These are phyloP conservation scores for Trichoderma gamsii DNA, from an alignment of 495 filamentous ascomycete genomes.

Conservation along the genomic window DNA sequence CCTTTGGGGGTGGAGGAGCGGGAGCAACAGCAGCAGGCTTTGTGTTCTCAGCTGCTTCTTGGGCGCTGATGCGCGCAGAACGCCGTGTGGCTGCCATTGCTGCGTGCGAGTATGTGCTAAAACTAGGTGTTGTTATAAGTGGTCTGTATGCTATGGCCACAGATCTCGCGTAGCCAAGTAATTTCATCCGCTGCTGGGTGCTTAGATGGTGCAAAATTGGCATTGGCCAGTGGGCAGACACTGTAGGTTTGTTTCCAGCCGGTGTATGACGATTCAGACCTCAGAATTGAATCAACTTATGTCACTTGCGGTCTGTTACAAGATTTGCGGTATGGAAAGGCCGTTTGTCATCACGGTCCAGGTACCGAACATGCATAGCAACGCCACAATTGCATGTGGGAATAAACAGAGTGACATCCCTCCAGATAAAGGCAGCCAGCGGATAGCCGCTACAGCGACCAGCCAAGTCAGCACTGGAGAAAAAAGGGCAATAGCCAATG, in stretches of 20 bases:
- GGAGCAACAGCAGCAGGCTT: constrained; percentile 12
- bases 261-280: neutral
- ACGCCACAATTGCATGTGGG: neutral
- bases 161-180: neutral
- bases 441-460: neutral
- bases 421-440: neutral
- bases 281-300: neutral
- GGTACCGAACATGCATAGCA: neutral
- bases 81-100: constrained; percentile 8
- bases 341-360: neutral
- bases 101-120: neutral
- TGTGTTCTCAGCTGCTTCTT: neutral
- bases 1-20: constrained; percentile 19
- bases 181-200: neutral
- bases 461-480: neutral
- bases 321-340: no score
- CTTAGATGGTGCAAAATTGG: neutral
- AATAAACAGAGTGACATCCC: neutral
- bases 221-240: neutral
- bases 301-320: neutral
- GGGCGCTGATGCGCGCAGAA: neutral
- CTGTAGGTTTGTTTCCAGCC: neutral
- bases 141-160: neutral
- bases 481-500: neutral
- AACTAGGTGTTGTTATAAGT: neutral